These are phyloP conservation scores for Phytophthora gonapodyides DNA, from an alignment of 352 stramenopile genomes.

Conservation along the genomic window DNA sequence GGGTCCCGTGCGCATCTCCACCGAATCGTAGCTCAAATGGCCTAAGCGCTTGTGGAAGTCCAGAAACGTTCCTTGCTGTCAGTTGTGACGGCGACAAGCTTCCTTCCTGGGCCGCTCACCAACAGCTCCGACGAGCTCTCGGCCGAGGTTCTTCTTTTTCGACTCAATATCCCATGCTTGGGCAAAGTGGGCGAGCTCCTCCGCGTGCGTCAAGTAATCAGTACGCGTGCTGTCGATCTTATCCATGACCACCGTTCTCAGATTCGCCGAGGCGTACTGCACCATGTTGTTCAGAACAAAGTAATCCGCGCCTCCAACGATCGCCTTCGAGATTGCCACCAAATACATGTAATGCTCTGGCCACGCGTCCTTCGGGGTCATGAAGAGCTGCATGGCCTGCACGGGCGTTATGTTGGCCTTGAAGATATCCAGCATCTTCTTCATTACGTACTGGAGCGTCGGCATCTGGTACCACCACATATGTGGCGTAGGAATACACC, in stretches of 20 bases:
- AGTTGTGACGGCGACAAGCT: background rate
- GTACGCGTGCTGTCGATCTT: constrained; percentile 3
- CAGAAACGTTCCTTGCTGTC: constrained; percentile 1
- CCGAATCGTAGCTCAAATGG: constrained; percentile 5
- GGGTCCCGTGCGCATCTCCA: constrained; percentile 2
- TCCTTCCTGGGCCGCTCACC: background rate
- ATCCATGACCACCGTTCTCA: constrained; percentile 17
- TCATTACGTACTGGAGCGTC: constrained; percentile 9
- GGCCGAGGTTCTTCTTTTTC: background rate
- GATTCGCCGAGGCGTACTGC: constrained; percentile 16
- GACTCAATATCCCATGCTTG: background rate
- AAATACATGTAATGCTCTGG: constrained; percentile 12
- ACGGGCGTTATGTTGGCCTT: constrained; percentile 8
- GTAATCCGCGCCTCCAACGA: constrained; percentile 8
- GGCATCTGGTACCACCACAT: background rate
- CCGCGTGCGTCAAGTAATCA: constrained; percentile 8
- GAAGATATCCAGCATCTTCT: background rate
- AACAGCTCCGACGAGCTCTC: background rate
- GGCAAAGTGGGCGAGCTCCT: constrained; percentile 4
- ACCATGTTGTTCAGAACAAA: constrained; percentile 26
- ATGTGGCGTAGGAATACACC: too few species aligned
- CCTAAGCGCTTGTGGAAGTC: constrained; percentile 7
- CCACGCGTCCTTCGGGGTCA: constrained; percentile 3
- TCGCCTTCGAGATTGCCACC: background rate
- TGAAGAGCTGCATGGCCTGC: constrained; percentile 7